Evolutionary conservation across 805 yeast genomes (phyloP), one percentile per base, ranked within the genome.

Genomic region (Yamadazyma kitorensis): DNA sequence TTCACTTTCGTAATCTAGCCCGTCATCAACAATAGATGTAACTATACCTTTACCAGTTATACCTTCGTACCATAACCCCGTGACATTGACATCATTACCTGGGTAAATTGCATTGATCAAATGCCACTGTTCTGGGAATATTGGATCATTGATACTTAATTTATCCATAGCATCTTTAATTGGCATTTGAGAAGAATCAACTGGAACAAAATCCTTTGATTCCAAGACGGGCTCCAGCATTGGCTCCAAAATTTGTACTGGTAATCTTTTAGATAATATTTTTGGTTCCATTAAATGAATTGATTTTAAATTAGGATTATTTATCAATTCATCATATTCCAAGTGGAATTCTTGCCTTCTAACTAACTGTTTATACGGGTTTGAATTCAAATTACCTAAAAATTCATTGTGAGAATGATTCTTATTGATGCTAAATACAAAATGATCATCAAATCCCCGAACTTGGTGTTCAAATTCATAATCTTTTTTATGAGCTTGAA

Each of bases 11-110:
- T 74, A 80, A 61, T 93, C 98, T 17, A 93, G 59, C 1, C 98
- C 98, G 60, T 93, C 98, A 59, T 93, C 98, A 0, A 93, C 83
- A 24, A 93, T 74, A 2, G 97, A 96, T 1, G 89, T 82, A 1
- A 85, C 86, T 5, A 86, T 70, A 4, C 93, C 91, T 23, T 70
- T 58, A 1, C 98, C 98, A 0, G 93, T 82, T 37, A 83, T 76
- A 31, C 82, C 84, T 39, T 78, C 78, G 19, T 69, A 64, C 98
- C 98, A 93, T 9, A 87, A 78, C 0, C 85, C 88, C 1, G 85
- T 60, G 10, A 88, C 91, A 50, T 93, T 91, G 33, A 93, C 78
- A 56, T 91, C 98, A 49, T 86, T 72, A 0, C 95, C 94, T 0
- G 84, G 86, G 45, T 65, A 78, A 5, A 58, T 55, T 1, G 86